A percentile compares a stretch with the other conserved stretches of the same genome.
Evolutionary conservation across 495 filamentous ascomycete genomes (phyloP).

Genomic region (Xylaria flabelliformis): DNA sequence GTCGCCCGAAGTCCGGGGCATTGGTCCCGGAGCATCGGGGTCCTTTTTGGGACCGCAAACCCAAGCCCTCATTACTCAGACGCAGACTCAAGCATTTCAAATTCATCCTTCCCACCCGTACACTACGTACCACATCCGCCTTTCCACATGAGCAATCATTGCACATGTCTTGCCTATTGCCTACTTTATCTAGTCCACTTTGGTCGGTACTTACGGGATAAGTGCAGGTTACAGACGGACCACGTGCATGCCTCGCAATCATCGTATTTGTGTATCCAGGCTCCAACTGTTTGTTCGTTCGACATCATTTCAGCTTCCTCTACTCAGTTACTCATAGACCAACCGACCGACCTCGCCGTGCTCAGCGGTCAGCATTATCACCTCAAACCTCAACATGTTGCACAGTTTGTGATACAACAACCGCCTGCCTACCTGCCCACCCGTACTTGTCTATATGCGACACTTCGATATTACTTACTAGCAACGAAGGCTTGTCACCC

Average conservation of each 20-base stretch:
- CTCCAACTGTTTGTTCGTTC: background rate
- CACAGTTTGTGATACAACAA: background rate
- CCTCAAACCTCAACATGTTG: background rate
- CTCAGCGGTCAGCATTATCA: background rate
- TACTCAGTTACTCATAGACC: no score
- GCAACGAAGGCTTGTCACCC: background rate
- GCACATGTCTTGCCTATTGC: no score
- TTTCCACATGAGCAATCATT: background rate
- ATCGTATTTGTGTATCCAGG: background rate
- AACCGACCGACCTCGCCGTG: background rate
- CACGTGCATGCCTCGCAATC: background rate
- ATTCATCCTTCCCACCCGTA: conserved; percentile 1
- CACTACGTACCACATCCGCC: background rate
- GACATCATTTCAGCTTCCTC: background rate
- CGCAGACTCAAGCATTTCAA: conserved; percentile 14
- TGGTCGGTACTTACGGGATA: background rate
- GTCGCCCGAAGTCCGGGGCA: background rate
- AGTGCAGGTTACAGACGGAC: conserved; percentile 2
- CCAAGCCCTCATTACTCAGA: conserved; percentile 8
- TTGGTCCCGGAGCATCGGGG: background rate
- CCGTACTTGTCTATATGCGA: background rate
- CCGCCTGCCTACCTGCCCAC: background rate
- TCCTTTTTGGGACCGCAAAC: background rate
- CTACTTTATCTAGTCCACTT: background rate
- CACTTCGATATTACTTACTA: background rate